phyloP scores from a whole-genome alignment of 257 asterid genomes.

The Scutellaria barbata region DNA sequence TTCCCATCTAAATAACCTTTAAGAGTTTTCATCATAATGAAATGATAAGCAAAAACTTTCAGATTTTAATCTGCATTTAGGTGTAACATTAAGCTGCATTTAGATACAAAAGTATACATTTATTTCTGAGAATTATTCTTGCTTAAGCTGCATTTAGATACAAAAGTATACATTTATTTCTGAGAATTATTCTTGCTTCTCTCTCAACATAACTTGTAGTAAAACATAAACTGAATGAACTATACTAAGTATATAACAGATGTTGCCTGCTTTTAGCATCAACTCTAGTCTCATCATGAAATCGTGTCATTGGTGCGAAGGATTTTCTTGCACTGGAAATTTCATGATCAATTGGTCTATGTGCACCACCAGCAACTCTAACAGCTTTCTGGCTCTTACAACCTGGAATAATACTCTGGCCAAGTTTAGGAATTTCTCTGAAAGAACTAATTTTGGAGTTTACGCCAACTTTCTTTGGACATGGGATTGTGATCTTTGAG shows the following conservation, averaged over 20 bases:
- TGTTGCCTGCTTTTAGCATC: slow-evolving; percentile 46
- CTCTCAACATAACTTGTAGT: slow-evolving; percentile 18
- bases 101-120: slow-evolving; percentile 15
- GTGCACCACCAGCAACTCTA: slow-evolving; percentile 63
- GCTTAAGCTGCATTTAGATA: background rate
- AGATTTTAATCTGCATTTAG: background rate
- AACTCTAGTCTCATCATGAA: slow-evolving; percentile 48
- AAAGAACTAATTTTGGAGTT: slow-evolving; percentile 33
- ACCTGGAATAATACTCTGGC: slow-evolving; percentile 61
- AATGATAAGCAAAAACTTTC: background rate
- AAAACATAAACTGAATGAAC: slow-evolving; percentile 11
- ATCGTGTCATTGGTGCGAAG: slow-evolving; percentile 47
- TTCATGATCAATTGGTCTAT: slow-evolving; percentile 41
- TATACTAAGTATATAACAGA: slow-evolving; percentile 41
- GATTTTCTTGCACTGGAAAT: slow-evolving; percentile 35
- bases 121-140: background rate
- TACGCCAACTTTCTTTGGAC: slow-evolving; percentile 20
- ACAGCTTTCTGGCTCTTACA: slow-evolving; percentile 75
- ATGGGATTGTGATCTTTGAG: slow-evolving; percentile 22
- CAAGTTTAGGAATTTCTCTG: slow-evolving; percentile 47
- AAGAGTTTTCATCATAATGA: slow-evolving; percentile 21
- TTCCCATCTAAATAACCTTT: background rate
- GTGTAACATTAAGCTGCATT: too few species aligned
- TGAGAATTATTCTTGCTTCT: background rate
- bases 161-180: slow-evolving; percentile 9